Evolutionary conservation across 2,329 filamentous ascomycete genomes (phyloP), one percentile per base, ranked within the genome.

Genomic region (Whalleya microplaca): DNA sequence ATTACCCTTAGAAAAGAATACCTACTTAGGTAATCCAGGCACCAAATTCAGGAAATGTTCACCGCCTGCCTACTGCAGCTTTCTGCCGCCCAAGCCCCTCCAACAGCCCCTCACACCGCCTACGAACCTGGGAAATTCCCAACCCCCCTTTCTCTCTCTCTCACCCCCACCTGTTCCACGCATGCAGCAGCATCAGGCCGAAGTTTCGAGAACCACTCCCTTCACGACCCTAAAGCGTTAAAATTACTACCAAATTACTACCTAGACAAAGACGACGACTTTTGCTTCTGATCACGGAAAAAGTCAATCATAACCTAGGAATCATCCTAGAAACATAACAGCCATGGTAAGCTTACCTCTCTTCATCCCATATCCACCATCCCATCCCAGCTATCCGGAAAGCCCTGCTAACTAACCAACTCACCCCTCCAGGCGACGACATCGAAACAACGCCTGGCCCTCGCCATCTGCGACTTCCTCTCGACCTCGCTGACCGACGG

Each of bases 401-500:
- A 45, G 8, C 10, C 32, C 29, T 27, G 21, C 51, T 45, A 29
- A 27, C 42, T n/a, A 43, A 21, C 40, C 21, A 41, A 18, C 43
- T 44, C 21, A n/a, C 41, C 29, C 20, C 19, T 51, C 48, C 50
- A 78, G 77, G 70, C 78, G 58, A 70, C 78, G 58, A 78, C 80
- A 51, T 78, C 83, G 56, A 84, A 85, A 75, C 85, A 99, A 85
- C 92, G 93, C 78, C 89, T 99, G 63, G 95, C 95, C 75, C 91
- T 99, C 73, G 92, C 95, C 68, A 94, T 99, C 75, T 92, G 96
- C 80, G 92, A 98, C 79, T 99, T 96, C 81, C 89, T 99, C 59
- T 84, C 84, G 68, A 87, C 85, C 57, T 96, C 92, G 45, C 80
- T 92, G 66, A 89, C 86, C 61, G 95, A 99, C 74, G 95, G 95